A percentile compares a stretch with the other conserved stretches of the same genome.
These are phyloP conservation scores for Globisporangium iwayamae DNA, from an alignment of 352 stramenopile genomes.

Conservation along the genomic window DNA sequence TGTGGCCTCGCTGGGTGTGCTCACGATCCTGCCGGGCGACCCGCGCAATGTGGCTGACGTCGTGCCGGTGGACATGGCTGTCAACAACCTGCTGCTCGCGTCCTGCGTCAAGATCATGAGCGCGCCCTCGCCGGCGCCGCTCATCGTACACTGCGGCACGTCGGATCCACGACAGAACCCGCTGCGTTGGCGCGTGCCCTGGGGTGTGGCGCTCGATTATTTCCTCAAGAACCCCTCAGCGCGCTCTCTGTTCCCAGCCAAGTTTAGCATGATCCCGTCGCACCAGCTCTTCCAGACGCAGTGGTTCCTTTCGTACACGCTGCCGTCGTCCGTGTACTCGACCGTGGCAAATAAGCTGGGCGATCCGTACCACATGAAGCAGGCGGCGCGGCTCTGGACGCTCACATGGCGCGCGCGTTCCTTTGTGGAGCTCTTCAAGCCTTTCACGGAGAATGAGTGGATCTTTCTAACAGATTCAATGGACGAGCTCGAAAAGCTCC, in stretches of 20 bases:
- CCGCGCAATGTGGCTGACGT: conserved; percentile 80
- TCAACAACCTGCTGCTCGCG: conserved; percentile 72
- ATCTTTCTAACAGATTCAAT: conserved; percentile 64
- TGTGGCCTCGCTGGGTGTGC: conserved; percentile 64
- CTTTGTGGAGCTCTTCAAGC: conserved; percentile 82
- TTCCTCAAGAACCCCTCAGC: conserved; percentile 66
- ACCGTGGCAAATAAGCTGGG: conserved; percentile 66
- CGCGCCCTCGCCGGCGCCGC: conserved; percentile 33
- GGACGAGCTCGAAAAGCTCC: conserved; percentile 24
- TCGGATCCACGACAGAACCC: conserved; percentile 76
- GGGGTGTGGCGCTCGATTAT: conserved; percentile 55
- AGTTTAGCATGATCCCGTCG: conserved; percentile 78
- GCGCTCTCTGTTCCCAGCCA: conserved; percentile 45
- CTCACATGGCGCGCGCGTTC: conserved; percentile 74
- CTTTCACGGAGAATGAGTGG: conserved; percentile 87
- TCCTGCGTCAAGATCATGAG: conserved; percentile 33
- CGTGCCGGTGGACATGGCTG: conserved; percentile 74
- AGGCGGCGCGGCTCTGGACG: conserved; percentile 63
- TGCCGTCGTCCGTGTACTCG: conserved; percentile 81
- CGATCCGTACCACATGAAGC: conserved; percentile 57
- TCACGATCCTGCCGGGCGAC: conserved; percentile 80
- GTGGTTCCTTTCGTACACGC: conserved; percentile 76
- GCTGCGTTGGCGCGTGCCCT: conserved; percentile 74
- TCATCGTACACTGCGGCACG: conserved; percentile 75
- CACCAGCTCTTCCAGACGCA: conserved; percentile 81